A percentile compares a stretch with the other conserved stretches of the same genome.
These are phyloP conservation scores for Erythrophleum ivorense DNA, from an alignment of 331 rosid species.

Conservation along the genomic window DNA sequence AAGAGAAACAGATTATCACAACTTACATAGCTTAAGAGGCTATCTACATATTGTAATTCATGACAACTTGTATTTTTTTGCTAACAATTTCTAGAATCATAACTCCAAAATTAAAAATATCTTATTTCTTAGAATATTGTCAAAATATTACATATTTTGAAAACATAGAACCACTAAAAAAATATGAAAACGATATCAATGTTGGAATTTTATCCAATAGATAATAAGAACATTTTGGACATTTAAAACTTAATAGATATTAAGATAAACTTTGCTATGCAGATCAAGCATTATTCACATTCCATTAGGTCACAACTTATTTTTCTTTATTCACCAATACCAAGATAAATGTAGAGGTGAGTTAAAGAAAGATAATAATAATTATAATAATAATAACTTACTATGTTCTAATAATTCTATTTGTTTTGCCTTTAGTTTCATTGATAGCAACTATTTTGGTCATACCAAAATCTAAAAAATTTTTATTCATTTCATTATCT, in stretches of 20 bases:
- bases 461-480: neutral
- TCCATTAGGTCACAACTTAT: too few relatives aligned
- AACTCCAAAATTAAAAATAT: constrained; percentile 13
- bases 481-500: neutral
- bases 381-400: neutral
- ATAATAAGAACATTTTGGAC: neutral
- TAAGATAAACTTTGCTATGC: neutral
- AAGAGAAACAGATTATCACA: neutral
- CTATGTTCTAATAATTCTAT: neutral
- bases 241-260: neutral
- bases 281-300: neutral
- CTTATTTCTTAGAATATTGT: neutral
- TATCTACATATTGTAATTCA: neutral
- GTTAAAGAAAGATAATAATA: neutral
- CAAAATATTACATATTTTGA: constrained; percentile 6
- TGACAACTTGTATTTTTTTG: neutral
- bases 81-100: neutral
- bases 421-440: neutral
- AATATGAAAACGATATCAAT: too few relatives aligned
- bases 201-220: neutral
- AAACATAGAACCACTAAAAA: constrained; percentile 8
- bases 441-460: neutral
- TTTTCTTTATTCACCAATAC: too few relatives aligned
- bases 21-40: constrained; percentile 16
- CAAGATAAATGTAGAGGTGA: neutral